These are phyloP conservation scores for Lophium mytilinum DNA, from an alignment of 495 filamentous ascomycete species.

Conservation along the genomic window DNA sequence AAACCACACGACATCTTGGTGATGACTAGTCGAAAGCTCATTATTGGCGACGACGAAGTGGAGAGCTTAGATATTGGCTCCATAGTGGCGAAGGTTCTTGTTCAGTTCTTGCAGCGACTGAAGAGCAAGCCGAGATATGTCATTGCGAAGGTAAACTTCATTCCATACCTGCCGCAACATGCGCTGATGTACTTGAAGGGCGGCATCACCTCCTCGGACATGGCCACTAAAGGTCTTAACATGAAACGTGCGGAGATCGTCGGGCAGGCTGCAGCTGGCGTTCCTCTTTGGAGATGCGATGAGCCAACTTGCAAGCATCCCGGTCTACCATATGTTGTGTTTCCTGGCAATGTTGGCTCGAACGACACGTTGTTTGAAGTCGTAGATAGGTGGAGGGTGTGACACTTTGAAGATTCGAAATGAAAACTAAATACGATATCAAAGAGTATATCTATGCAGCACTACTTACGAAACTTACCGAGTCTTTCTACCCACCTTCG, in stretches of 20 bases:
- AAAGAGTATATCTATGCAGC: too few species aligned
- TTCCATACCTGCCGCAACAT: too few species aligned
- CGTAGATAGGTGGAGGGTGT: too few species aligned
- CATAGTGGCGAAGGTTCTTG: slow-evolving; percentile 40
- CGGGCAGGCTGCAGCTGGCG: slow-evolving; percentile 47
- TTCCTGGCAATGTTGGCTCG: too few species aligned
- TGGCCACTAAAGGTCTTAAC: slow-evolving; percentile 45
- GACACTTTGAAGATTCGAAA: too few species aligned
- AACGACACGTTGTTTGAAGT: too few species aligned
- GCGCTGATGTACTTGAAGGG: too few species aligned
- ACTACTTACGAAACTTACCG: too few species aligned
- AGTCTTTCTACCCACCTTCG: too few species aligned
- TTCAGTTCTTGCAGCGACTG: slow-evolving; percentile 37
- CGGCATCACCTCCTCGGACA: slow-evolving; percentile 48
- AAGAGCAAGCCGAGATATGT: slow-evolving; percentile 43
- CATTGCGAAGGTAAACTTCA: too few species aligned
- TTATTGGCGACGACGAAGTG: slow-evolving; percentile 40
- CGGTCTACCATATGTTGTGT: too few species aligned
- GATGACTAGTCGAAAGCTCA: slow-evolving; percentile 47
- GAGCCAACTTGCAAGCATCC: slow-evolving; percentile 40
- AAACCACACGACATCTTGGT: slow-evolving; percentile 45
- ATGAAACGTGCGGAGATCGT: slow-evolving; percentile 46
- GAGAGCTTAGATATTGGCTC: slow-evolving; percentile 41
- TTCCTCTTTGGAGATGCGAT: slow-evolving; percentile 49
- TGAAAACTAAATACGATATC: too few species aligned